Evolutionary conservation across 441 rosid genomes (phyloP).

Genomic region (Brassica hybrid): DNA sequence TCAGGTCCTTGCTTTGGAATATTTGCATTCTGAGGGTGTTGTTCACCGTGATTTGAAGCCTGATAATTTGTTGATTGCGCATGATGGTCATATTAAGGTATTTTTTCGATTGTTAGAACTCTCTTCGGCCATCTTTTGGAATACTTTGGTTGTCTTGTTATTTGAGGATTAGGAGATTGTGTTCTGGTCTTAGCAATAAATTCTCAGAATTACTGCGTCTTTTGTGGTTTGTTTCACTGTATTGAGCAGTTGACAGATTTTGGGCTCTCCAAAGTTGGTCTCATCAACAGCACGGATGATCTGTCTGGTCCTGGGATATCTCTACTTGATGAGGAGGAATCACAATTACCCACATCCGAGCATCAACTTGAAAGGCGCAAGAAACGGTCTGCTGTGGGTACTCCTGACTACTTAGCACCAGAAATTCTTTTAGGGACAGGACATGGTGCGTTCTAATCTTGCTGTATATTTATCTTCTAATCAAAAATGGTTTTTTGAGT

Average conservation of each 20-base stretch:
- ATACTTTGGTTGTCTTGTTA: conserved; percentile 8
- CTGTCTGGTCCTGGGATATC: conserved; percentile 94
- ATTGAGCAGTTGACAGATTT: conserved; percentile 92
- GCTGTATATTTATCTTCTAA: conserved; percentile 28
- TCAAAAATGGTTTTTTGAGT: conserved; percentile 29
- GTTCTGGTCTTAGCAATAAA: neutral
- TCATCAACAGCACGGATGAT: conserved; percentile 96
- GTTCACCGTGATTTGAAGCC: conserved; percentile 99
- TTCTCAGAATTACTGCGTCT: conserved; percentile 16
- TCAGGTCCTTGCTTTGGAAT: conserved; percentile 98
- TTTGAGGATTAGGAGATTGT: conserved; percentile 19
- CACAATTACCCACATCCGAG: conserved; percentile 63
- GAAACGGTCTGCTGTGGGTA: conserved; percentile 99
- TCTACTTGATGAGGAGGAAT: conserved; percentile 86
- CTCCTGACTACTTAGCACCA: conserved; percentile 99
- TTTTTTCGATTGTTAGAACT: too few relatives aligned
- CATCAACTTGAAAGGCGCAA: conserved; percentile 76
- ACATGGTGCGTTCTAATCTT: conserved; percentile 61
- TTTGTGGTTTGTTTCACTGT: conserved; percentile 34
- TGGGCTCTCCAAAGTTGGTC: conserved; percentile 99
- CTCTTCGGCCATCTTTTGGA: too few relatives aligned
- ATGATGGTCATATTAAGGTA: conserved; percentile 99
- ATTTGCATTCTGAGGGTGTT: conserved; percentile 87
- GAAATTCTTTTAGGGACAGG: conserved; percentile 99
- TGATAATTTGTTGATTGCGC: conserved; percentile 98